Percentiles rank a stretch among this genome's conserved stretches.
Evolutionary conservation across 495 filamentous ascomycete species (phyloP).

Genomic region (Tuber aestivum): DNA sequence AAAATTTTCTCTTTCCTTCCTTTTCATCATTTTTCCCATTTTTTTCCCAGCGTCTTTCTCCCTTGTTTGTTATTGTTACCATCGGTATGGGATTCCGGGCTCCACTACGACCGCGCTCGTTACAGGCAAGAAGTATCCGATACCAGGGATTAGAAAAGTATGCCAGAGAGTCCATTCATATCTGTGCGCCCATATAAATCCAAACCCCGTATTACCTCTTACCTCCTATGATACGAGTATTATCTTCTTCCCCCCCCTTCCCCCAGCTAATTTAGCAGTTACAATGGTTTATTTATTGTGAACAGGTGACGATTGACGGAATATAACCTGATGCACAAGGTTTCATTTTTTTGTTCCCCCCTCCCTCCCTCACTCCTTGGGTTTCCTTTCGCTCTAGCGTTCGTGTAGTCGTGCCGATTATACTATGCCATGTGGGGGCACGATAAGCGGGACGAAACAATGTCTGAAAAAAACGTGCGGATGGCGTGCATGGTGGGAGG

Average conservation of each 20-base stretch:
- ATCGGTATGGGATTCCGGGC: not conserved
- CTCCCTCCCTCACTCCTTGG: not conserved
- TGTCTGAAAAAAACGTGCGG: not conserved
- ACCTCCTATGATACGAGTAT: no score
- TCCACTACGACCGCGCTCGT: no score
- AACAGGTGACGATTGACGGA: not conserved
- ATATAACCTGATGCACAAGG: not conserved
- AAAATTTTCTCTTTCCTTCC: not conserved
- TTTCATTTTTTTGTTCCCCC: not conserved
- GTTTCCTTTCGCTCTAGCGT: not conserved
- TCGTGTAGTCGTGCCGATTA: not conserved
- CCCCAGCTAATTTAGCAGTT: not conserved
- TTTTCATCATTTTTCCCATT: not conserved
- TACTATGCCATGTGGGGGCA: not conserved
- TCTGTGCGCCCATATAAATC: no score
- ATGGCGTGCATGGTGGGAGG: not conserved
- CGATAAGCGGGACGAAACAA: not conserved
- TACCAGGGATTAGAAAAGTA: no score
- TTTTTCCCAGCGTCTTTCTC: not conserved
- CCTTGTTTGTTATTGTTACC: no score
- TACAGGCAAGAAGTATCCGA: no score
- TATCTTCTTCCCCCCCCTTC: not conserved
- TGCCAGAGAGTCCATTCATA: no score
- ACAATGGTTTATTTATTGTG: not conserved
- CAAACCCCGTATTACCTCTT: no score